These are phyloP conservation scores for Calonectria crousiana DNA, from an alignment of 2,329 filamentous ascomycete species.

Conservation along the genomic window DNA sequence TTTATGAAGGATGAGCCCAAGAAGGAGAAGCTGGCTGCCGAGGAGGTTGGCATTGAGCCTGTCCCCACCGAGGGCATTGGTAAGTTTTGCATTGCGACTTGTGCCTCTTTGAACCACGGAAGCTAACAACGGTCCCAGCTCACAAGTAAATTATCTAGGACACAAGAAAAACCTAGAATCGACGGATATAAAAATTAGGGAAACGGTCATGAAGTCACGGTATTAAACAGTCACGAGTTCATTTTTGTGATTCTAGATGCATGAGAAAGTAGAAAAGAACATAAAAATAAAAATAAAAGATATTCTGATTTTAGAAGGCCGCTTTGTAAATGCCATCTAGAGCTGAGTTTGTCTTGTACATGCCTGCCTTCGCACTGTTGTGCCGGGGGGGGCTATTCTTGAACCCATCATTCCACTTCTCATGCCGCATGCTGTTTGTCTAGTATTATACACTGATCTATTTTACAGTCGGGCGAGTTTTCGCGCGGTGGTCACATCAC, in stretches of 20 bases:
- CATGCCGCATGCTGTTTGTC: conserved; percentile 31
- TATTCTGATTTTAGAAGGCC: conserved; percentile 24
- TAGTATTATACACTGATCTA: conserved; percentile 42
- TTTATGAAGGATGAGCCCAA: conserved; percentile 86
- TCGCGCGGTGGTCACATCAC: conserved; percentile 28
- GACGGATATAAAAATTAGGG: conserved; percentile 25
- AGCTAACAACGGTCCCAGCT: conserved; percentile 33
- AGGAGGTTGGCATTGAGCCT: conserved; percentile 44
- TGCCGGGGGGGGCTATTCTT: conserved; percentile 8
- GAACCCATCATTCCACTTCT: conserved; percentile 26
- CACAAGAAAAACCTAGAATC: conserved; percentile 8
- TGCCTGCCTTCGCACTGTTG: conserved; percentile 11
- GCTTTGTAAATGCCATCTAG: conserved; percentile 28
- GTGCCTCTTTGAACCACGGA: background rate
- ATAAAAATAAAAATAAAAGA: conserved; percentile 26
- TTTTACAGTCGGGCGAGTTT: conserved; percentile 34
- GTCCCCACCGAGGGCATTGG: conserved; percentile 44
- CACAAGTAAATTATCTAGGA: conserved; percentile 47
- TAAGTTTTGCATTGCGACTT: conserved; percentile 28
- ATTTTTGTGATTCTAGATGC: conserved; percentile 1
- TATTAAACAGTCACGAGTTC: conserved; percentile 10
- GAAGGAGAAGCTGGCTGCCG: conserved; percentile 60
- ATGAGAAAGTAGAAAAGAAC: conserved; percentile 24
- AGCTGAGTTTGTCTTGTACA: conserved; percentile 34
- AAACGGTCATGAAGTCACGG: background rate